Percentiles rank a stretch among this genome's conserved stretches.
Conservation (phyloP, 176 grass and related monocot species). For the Ampelocalamus luodianensis region DNA sequence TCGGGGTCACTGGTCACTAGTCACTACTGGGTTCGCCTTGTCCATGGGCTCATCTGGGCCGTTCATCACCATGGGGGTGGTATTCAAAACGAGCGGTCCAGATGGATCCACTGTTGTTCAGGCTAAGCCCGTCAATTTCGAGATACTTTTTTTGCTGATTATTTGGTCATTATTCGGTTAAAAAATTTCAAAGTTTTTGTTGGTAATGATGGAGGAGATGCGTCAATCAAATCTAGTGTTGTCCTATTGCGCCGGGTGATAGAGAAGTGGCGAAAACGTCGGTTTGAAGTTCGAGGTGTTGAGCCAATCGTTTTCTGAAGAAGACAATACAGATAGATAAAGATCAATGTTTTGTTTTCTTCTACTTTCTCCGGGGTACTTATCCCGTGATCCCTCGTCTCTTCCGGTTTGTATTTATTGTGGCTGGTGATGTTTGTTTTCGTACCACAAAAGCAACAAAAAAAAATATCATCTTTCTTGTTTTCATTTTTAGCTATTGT, state of each 20-base stretch:
- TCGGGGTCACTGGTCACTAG: neutral
- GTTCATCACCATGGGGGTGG: neutral
- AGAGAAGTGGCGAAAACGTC: neutral
- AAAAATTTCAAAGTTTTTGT: neutral
- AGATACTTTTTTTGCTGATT: neutral
- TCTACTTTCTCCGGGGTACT: slow-evolving; percentile 16
- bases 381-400: neutral
- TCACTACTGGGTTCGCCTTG: neutral
- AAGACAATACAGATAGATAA: slow-evolving; percentile 5
- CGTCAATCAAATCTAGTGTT: neutral
- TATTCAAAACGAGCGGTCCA: neutral
- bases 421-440: neutral
- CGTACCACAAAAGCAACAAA: slow-evolving; percentile 7
- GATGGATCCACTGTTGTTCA: neutral
- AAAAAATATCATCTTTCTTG: neutral
- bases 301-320: slow-evolving; percentile 1
- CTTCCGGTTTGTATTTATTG: neutral
- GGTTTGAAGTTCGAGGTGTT: slow-evolving; percentile 19
- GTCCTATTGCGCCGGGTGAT: neutral
- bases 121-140: neutral
- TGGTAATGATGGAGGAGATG: neutral
- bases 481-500: neutral
- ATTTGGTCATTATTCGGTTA: neutral
- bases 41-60: neutral
- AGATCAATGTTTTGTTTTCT: slow-evolving; percentile 12